These are phyloP conservation scores for Botrytis fabae DNA, from an alignment of 2,329 filamentous ascomycete genomes.

Conservation along the genomic window DNA sequence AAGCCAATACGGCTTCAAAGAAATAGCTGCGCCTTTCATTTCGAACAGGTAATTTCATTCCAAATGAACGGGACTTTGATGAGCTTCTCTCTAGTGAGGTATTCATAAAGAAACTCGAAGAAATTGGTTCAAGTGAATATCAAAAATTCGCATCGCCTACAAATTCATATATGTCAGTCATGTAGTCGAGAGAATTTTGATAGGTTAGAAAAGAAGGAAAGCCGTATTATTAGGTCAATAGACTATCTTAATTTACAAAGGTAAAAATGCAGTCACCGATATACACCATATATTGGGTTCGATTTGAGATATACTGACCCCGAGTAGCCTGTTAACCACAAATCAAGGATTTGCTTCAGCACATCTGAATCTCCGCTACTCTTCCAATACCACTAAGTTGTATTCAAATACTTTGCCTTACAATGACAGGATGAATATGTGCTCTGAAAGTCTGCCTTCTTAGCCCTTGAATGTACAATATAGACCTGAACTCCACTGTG, in stretches of 20 bases:
- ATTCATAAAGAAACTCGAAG: not conserved
- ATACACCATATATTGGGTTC: not conserved
- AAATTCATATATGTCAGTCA: not conserved
- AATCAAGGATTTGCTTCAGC: not conserved
- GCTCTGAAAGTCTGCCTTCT: not conserved
- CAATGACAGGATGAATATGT: not conserved
- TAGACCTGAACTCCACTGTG: not conserved
- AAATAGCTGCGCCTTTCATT: not conserved
- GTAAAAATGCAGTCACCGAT: not conserved
- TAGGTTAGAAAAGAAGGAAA: not conserved
- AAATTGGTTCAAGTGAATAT: not conserved
- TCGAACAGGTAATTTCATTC: not conserved
- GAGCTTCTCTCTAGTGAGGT: too few relatives aligned
- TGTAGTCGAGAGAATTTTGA: not conserved
- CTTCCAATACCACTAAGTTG: not conserved
- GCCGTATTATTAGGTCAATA: not conserved
- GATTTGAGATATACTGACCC: not conserved
- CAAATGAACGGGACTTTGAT: not conserved
- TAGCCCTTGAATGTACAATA: not conserved
- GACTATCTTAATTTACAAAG: not conserved
- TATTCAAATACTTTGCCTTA: not conserved
- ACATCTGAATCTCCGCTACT: not conserved
- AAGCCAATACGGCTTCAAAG: not conserved
- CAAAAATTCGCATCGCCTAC: not conserved
- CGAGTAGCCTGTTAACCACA: not conserved